Conservation (phyloP, 2,329 filamentous ascomycete species). For the Nectriaceae sp. region DNA sequence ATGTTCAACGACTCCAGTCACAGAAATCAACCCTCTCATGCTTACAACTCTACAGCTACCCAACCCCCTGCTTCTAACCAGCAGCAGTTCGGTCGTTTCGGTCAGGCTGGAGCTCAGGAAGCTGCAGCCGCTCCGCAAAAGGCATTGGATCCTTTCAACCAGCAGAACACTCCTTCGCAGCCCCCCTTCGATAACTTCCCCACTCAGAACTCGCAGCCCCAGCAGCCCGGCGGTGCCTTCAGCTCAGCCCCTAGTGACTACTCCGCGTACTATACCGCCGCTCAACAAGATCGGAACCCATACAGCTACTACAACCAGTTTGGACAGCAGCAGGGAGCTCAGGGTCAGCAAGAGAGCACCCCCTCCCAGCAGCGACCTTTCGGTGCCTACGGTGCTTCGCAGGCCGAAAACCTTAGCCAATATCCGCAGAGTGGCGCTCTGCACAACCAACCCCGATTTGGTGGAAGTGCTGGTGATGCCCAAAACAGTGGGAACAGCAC, state of each 20-base stretch:
- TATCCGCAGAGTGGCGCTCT: slow-evolving; percentile 71
- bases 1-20: slow-evolving; percentile 6
- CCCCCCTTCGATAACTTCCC: slow-evolving; percentile 64
- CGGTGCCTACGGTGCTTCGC: slow-evolving; percentile 71
- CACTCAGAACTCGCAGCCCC: slow-evolving; percentile 60
- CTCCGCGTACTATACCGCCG: slow-evolving; percentile 81
- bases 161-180: slow-evolving; percentile 61
- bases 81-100: slow-evolving; percentile 72
- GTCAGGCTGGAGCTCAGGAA: slow-evolving; percentile 63
- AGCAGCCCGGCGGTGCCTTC: slow-evolving; percentile 65
- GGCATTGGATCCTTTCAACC: slow-evolving; percentile 82
- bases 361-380: slow-evolving; percentile 73
- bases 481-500: slow-evolving; percentile 90
- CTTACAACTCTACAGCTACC: slow-evolving; percentile 23
- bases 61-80: slow-evolving; percentile 59
- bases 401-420: slow-evolving; percentile 64
- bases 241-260: slow-evolving; percentile 79
- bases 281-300: slow-evolving; percentile 68
- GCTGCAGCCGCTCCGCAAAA: slow-evolving; percentile 66
- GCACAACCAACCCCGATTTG: slow-evolving; percentile 61
- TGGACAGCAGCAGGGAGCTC: slow-evolving; percentile 56
- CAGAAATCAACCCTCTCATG: not conserved
- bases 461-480: slow-evolving; percentile 60
- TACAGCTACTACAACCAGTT: slow-evolving; percentile 79
- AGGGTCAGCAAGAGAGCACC: slow-evolving; percentile 73